phyloP scores from a whole-genome alignment of 768 basidiomycete species.

The Lenzites betulinus region DNA sequence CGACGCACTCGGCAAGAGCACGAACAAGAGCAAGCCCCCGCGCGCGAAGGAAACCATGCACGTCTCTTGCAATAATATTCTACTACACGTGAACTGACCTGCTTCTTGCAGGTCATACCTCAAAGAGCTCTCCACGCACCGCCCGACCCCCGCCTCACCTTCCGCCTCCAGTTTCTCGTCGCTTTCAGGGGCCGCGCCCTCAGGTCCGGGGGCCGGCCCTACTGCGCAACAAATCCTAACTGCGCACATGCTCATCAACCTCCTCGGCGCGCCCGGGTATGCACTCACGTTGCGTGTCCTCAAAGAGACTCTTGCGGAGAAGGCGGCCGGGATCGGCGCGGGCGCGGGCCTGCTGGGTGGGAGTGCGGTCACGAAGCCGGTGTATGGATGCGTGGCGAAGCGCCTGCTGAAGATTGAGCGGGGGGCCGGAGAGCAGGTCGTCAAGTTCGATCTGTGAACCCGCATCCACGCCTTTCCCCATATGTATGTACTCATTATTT shows the following conservation, averaged over 20 bases:
- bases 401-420: conserved; percentile 76
- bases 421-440: conserved; percentile 71
- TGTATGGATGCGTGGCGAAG: conserved; percentile 84
- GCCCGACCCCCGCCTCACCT: conserved; percentile 58
- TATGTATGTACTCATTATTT: no score
- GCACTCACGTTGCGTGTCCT: conserved; percentile 62
- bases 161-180: conserved; percentile 56
- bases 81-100: not conserved
- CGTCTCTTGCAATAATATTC: conserved; percentile 24
- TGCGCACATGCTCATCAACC: conserved; percentile 61
- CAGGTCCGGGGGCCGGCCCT: conserved; percentile 33
- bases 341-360: conserved; percentile 33
- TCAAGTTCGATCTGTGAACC: conserved; percentile 62
- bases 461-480: no score
- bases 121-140: conserved; percentile 52
- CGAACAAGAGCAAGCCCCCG: conserved; percentile 43
- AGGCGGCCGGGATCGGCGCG: conserved; percentile 38
- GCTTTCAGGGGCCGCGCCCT: conserved; percentile 36
- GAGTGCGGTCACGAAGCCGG: conserved; percentile 56
- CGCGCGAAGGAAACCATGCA: conserved; percentile 65
- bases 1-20: conserved; percentile 32
- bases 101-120: conserved; percentile 51
- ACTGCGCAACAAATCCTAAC: conserved; percentile 73
- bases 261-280: conserved; percentile 56
- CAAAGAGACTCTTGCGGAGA: conserved; percentile 56